Evolutionary conservation across 495 filamentous ascomycete species (phyloP), one percentile per base, ranked within the genome.

Genomic region (Podospora comata): DNA sequence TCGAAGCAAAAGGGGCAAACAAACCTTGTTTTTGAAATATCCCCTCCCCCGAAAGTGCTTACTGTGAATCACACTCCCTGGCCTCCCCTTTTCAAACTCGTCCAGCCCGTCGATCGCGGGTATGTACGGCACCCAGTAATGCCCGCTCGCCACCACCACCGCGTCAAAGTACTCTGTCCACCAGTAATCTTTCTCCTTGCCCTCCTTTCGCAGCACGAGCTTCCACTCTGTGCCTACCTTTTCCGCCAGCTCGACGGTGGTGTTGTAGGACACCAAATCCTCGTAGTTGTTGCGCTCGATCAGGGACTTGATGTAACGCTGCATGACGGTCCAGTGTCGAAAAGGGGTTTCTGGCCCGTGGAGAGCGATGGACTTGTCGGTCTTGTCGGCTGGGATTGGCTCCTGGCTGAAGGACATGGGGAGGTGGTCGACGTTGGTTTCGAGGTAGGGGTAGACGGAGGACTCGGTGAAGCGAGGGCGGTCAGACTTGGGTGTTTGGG

Each of bases 71-170:
- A 92, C 87, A 6, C 76, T 68, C 0, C 83, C 84, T 0, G 87
- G 87, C 53, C 74, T 56, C 2, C 56, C 54, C 63, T 71, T 75
- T 56, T 75, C 74, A 63, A 88, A 87, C 7, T 69, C 68, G 39
- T 77, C 70, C 9, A 77, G 9, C 3, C 76, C 89, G 74, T 88
- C 88, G 86, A 61, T 86, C 34, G 83, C 75, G 0, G 91, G 91
- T 19, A 92, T 76, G 71, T 83, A 87, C 3, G 90, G 90, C 1
- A 91, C 86, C 71, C 81, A 84, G 74, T 87, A 92, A 73, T 93
- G 90, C 0, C 91, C 91, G 69, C 79, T 90, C 16, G 91, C 90
- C 26, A 91, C 85, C 1, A 92, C 83, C 4, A 93, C 85, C 4
- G 89, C 90, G 78, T 94, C 91, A 73, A 88, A 94, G 60, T 65